These are phyloP conservation scores for Fraxinus paxiana DNA, from an alignment of 305 asterid species.

Conservation along the genomic window DNA sequence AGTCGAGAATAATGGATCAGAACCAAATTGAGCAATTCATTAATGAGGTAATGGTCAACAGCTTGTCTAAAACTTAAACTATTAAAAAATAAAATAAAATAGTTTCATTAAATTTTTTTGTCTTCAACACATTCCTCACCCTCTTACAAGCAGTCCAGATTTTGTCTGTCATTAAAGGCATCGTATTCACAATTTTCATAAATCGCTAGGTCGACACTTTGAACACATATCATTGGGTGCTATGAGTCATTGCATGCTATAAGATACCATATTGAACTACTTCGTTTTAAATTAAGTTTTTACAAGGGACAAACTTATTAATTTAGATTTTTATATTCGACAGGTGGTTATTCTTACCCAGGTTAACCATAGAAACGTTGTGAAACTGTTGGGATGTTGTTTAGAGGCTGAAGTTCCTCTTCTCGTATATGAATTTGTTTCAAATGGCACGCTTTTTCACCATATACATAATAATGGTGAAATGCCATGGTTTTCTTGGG, in stretches of 20 bases:
- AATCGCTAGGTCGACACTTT: background rate
- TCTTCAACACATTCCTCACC: background rate
- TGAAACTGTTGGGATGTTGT: constrained; percentile 48
- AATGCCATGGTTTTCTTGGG: constrained; percentile 48
- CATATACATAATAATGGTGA: constrained; percentile 35
- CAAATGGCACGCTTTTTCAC: constrained; percentile 37
- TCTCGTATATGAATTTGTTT: constrained; percentile 41
- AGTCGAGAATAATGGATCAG: constrained; percentile 40
- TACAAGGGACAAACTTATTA: background rate
- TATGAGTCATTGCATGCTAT: background rate
- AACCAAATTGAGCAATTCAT: constrained; percentile 44
- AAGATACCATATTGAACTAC: background rate
- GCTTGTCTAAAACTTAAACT: background rate
- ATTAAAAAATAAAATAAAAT: background rate
- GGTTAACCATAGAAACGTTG: constrained; percentile 48
- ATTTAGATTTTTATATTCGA: background rate
- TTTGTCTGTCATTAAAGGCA: background rate
- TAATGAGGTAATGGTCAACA: constrained; percentile 27
- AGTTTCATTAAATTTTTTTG: no score
- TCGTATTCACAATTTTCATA: background rate
- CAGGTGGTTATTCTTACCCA: constrained; percentile 46
- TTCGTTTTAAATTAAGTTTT: background rate
- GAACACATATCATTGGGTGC: background rate
- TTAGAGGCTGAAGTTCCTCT: constrained; percentile 47
- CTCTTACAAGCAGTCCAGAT: background rate